These are phyloP conservation scores for Tilletia caries DNA, from an alignment of 1,284 basidiomycete species.

Conservation along the genomic window DNA sequence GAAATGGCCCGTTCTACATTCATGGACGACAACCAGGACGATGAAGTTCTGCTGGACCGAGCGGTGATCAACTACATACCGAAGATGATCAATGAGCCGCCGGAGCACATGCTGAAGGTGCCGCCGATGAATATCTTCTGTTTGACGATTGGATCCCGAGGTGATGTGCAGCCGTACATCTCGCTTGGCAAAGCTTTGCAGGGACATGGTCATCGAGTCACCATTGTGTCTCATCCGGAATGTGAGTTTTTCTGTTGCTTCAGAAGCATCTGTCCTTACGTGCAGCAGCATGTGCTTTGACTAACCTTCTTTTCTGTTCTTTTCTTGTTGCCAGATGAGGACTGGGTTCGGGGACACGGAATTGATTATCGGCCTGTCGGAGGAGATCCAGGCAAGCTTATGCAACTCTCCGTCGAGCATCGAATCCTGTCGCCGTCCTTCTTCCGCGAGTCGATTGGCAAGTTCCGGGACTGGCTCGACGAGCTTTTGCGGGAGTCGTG, in stretches of 20 bases:
- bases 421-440: constrained; percentile 35
- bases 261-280: not conserved
- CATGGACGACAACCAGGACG: constrained; percentile 15
- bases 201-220: constrained; percentile 60
- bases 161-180: constrained; percentile 62
- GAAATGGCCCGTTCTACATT: not conserved
- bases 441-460: constrained; percentile 36
- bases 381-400: constrained; percentile 42
- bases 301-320: not conserved
- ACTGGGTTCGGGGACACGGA: constrained; percentile 59
- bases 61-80: constrained; percentile 27
- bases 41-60: constrained; percentile 20
- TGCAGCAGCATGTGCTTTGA: no score
- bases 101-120: constrained; percentile 20
- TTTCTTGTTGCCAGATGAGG: constrained; percentile 53
- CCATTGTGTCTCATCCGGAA: constrained; percentile 66
- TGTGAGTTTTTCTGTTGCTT: constrained; percentile 47
- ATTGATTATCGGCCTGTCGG: constrained; percentile 40
- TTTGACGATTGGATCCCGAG: constrained; percentile 61
- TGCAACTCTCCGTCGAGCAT: constrained; percentile 44
- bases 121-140: constrained; percentile 38
- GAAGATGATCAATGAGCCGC: constrained; percentile 31
- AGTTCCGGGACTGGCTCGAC: constrained; percentile 47
- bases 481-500: constrained; percentile 38
- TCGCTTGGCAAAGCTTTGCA: constrained; percentile 58